phyloP scores from a whole-genome alignment of 768 basidiomycete genomes.

The Candolleomyces aberdarensis region DNA sequence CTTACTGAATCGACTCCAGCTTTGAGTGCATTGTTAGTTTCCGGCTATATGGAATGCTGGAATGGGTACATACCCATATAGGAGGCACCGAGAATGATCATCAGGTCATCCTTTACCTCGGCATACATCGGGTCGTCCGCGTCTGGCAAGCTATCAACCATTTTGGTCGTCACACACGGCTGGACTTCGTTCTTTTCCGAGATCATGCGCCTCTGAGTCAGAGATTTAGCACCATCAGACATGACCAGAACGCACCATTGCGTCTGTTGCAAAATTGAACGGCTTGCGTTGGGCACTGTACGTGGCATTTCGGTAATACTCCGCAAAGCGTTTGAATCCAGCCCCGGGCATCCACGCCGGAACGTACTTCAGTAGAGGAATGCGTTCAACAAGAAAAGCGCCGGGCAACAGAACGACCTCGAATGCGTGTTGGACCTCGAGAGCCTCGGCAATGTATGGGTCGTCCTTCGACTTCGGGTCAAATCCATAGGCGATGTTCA shows the following conservation, averaged over 20 bases:
- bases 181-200: background rate
- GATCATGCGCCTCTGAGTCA: background rate
- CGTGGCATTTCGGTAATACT: background rate
- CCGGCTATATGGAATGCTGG: background rate
- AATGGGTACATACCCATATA: conserved; percentile 1
- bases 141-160: conserved; percentile 2
- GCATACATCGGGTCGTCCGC: background rate
- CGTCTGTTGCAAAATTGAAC: background rate
- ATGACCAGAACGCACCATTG: background rate
- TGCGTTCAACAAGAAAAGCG: conserved; percentile 11
- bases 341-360: conserved; percentile 37
- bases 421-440: conserved; percentile 23
- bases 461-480: conserved; percentile 20
- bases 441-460: conserved; percentile 31
- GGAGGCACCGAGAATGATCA: background rate
- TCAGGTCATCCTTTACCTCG: background rate
- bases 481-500: background rate
- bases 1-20: conserved; percentile 7
- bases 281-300: background rate
- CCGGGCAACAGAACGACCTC: conserved; percentile 19
- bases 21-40: background rate
- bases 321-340: conserved; percentile 23
- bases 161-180: background rate
- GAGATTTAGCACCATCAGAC: too few species aligned
- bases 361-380: conserved; percentile 23